Conservation (phyloP, 2,329 filamentous ascomycete genomes). For the Didymella sp. region DNA sequence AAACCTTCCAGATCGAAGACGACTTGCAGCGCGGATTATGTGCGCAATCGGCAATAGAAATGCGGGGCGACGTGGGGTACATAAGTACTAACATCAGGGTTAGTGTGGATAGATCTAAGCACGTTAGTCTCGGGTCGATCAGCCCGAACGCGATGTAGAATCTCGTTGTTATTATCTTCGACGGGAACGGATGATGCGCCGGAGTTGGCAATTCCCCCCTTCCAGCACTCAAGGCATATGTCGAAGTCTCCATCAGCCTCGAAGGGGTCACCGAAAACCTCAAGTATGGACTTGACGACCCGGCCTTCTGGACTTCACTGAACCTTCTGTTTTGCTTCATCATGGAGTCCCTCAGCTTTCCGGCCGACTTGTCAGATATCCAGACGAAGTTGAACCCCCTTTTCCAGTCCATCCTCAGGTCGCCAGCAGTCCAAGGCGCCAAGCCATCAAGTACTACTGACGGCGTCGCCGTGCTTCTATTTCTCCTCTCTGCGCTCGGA, state of each 20-base stretch:
- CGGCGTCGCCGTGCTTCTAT: slow-evolving; percentile 46
- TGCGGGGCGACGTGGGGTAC: slow-evolving; percentile 29
- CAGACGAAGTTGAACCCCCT: slow-evolving; percentile 25
- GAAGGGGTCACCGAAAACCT: slow-evolving; percentile 1
- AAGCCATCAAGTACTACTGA: slow-evolving; percentile 50
- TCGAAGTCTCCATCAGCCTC: slow-evolving; percentile 7
- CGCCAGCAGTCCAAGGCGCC: slow-evolving; percentile 22
- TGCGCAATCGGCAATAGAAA: slow-evolving; percentile 5
- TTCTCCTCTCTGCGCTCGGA: slow-evolving; percentile 47
- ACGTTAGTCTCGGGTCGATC: not conserved
- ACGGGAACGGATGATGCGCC: not conserved
- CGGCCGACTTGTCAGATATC: slow-evolving; percentile 22
- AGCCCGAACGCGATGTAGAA: not conserved
- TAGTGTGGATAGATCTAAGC: not conserved
- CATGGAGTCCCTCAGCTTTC: slow-evolving; percentile 27
- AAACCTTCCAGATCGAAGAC: slow-evolving; percentile 18
- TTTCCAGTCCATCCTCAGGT: slow-evolving; percentile 16
- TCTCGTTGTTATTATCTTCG: not conserved
- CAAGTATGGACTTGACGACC: slow-evolving; percentile 10
- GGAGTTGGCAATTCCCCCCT: slow-evolving; percentile 16
- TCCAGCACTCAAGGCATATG: not conserved
- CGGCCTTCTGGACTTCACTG: not conserved
- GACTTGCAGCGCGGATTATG: slow-evolving; percentile 1
- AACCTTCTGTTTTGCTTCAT: not conserved
- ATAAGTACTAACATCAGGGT: not conserved